Evolutionary conservation across 1,284 basidiomycete species (phyloP).

Genomic region (Ustilago loliicola): DNA sequence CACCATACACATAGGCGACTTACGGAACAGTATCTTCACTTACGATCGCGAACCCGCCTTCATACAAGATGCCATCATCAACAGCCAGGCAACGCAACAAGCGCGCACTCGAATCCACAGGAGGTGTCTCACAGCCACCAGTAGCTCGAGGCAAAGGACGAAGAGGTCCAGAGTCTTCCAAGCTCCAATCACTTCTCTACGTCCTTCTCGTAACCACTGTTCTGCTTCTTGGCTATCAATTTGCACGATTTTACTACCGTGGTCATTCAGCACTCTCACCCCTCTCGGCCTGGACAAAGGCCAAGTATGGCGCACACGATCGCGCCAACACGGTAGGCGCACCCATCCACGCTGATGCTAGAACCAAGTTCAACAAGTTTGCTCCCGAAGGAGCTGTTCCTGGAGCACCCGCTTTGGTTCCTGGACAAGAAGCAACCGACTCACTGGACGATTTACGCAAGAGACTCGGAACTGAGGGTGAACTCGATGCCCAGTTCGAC

Average conservation of each 20-base stretch:
- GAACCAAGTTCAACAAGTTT: conserved; percentile 43
- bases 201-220: conserved; percentile 38
- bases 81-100: conserved; percentile 53
- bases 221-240: conserved; percentile 35
- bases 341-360: conserved; percentile 6
- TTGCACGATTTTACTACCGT: conserved; percentile 47
- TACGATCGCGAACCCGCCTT: neutral
- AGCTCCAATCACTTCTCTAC: conserved; percentile 43
- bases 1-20: neutral
- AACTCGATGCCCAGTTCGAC: conserved; percentile 58
- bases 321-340: conserved; percentile 12
- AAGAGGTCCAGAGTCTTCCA: conserved; percentile 15
- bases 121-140: conserved; percentile 28
- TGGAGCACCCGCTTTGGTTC: conserved; percentile 41
- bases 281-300: conserved; percentile 38
- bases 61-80: conserved; percentile 38
- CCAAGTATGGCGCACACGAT: conserved; percentile 40
- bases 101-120: conserved; percentile 36
- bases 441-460: conserved; percentile 33
- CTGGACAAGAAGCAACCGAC: conserved; percentile 38
- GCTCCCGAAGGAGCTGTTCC: conserved; percentile 35
- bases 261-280: conserved; percentile 29
- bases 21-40: neutral
- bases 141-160: conserved; percentile 19
- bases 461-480: conserved; percentile 38